These are phyloP conservation scores for Aleurites moluccanus DNA, from an alignment of 441 rosid genomes.

Conservation along the genomic window DNA sequence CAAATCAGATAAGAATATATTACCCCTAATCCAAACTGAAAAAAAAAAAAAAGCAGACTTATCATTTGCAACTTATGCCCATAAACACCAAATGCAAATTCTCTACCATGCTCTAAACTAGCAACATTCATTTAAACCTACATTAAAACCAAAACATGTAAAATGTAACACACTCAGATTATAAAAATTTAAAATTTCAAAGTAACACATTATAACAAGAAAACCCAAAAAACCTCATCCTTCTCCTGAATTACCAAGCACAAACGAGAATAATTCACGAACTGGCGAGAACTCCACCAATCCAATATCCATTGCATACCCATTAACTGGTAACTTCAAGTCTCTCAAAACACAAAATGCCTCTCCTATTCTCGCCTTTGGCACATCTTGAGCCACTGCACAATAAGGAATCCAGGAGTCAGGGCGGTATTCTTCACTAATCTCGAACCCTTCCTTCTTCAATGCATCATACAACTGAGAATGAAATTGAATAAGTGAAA, in stretches of 20 bases:
- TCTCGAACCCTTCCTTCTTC: conserved; percentile 80
- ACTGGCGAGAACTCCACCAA: conserved; percentile 85
- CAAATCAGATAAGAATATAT: background rate
- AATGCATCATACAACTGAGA: conserved; percentile 64
- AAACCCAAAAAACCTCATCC: conserved; percentile 33
- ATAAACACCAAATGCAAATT: conserved; percentile 23
- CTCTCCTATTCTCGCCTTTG: conserved; percentile 68
- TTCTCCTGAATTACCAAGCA: conserved; percentile 70
- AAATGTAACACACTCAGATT: conserved; percentile 13
- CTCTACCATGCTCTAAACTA: conserved; percentile 22
- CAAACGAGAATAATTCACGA: conserved; percentile 78
- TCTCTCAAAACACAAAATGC: conserved; percentile 77
- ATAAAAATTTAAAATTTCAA: conserved; percentile 1
- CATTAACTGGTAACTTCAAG: conserved; percentile 81
- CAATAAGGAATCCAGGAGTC: conserved; percentile 83
- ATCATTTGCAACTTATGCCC: conserved; percentile 15
- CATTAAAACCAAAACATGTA: conserved; percentile 20
- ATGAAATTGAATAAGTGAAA: conserved; percentile 79
- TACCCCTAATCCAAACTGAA: background rate
- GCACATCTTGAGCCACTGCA: conserved; percentile 84
- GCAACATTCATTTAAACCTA: conserved; percentile 26
- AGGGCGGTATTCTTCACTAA: conserved; percentile 61
- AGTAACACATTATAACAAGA: conserved; percentile 6
- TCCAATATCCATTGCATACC: conserved; percentile 86
- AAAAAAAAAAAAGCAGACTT: background rate